phyloP scores from a whole-genome alignment of 192 early-diverging fungal species.

The Powellomyces hirtus region DNA sequence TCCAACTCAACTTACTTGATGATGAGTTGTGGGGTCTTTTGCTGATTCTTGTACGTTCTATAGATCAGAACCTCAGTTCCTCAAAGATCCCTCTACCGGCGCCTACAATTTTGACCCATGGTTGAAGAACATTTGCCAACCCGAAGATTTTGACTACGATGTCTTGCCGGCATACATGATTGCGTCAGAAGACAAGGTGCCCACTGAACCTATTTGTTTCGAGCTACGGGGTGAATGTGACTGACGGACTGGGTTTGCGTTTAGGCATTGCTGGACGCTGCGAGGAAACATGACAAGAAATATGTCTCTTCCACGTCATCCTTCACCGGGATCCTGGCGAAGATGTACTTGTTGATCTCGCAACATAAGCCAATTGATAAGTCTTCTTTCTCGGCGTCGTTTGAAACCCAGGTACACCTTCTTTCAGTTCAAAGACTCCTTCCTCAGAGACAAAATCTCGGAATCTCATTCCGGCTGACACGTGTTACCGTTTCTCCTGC shows the following conservation, averaged over 20 bases:
- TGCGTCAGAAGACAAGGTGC: constrained; percentile 68
- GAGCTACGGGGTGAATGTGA: background rate
- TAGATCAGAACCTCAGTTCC: constrained; percentile 77
- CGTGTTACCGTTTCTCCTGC: background rate
- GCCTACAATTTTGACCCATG: constrained; percentile 81
- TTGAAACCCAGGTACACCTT: constrained; percentile 54
- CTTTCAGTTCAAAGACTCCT: no score
- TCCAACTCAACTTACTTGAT: background rate
- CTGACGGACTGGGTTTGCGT: no score
- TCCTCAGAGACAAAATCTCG: no score
- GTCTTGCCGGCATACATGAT: constrained; percentile 76
- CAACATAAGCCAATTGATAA: constrained; percentile 61
- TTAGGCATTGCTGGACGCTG: constrained; percentile 3
- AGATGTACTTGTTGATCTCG: constrained; percentile 74
- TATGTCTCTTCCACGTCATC: constrained; percentile 92
- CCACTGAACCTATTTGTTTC: background rate
- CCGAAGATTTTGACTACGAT: constrained; percentile 77
- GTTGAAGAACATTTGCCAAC: constrained; percentile 75
- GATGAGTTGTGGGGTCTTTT: background rate
- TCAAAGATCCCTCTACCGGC: constrained; percentile 73
- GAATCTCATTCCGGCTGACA: no score
- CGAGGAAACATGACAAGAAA: constrained; percentile 43
- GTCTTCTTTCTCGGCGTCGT: constrained; percentile 58
- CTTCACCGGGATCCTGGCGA: constrained; percentile 70
- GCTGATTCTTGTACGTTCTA: constrained; percentile 1